Base-by-base conservation (phyloP, 2,329 filamentous ascomycete genomes). In the Claviceps pusilla region DNA sequence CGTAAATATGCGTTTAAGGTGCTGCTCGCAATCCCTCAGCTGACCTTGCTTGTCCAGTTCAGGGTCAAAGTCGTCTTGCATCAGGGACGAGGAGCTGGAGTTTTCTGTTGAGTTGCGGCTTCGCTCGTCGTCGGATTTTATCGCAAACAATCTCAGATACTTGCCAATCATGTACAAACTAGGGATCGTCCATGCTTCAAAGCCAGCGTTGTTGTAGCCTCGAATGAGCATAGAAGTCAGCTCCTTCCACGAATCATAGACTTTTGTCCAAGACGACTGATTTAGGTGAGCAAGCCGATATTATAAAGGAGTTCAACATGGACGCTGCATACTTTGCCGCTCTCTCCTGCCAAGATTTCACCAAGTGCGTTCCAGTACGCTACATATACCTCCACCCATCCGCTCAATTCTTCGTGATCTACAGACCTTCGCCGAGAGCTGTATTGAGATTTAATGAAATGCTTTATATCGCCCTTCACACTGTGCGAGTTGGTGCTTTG, bases 131-230 rank as follows among this genome's bases (percentile, higher is more conserved):
- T 98, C 93, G 54, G 93, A 90, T 64, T 85, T 88, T 67, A 96
- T 93, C 50, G 93, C 93, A 69, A 95, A 94, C 47, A 86, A 73
- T 56, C 93, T 79, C 56, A 98, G 70, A 66, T 94, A 89, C 69
- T 89, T 95, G 54, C 89, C 90, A 29, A 85, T 83, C 52, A 86
- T 78, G 65, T 97, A 97, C 43, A 98, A 76, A 64, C 87, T 90
- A 3, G 93, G 90, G 52, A 98, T 82, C 0, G 89, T 93, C 91
- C 93, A 98, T 37, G 89, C 84, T 59, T 88, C 83, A 62, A 97
- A 88, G 3, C 80, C 78, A 54, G 77, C 75, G 59, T 79, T 84
- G 41, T 83, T 84, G 66, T 96, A 96, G 37, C 89, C 89, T 60
- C 89, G 81, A 55, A 90, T 83, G 43, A 97, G 74, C 50, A 76